A percentile compares a stretch with the other conserved stretches of the same genome.
phyloP scores from a whole-genome alignment of 345 rosid genomes.

The Aurinia saxatilis region DNA sequence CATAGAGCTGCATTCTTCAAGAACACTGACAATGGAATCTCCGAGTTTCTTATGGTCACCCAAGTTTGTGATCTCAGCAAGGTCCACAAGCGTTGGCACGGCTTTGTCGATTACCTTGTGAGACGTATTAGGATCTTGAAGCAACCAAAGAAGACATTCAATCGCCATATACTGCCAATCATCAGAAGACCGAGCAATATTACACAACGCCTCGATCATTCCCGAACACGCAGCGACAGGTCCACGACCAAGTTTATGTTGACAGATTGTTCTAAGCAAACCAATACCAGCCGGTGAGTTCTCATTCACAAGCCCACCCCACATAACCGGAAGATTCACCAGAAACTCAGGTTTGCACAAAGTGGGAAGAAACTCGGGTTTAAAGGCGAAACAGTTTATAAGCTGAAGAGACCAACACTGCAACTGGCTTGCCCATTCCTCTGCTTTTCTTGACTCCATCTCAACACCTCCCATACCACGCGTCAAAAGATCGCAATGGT shows the following conservation, averaged over 20 bases:
- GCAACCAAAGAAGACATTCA: conserved; percentile 96
- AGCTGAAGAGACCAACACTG: conserved; percentile 99
- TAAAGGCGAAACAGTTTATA: conserved; percentile 98
- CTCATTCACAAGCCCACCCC: conserved; percentile 99
- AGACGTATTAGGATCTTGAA: conserved; percentile 85
- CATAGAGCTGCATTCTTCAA: conserved; percentile 62
- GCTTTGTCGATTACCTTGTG: conserved; percentile 76
- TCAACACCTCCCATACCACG: conserved; percentile 99
- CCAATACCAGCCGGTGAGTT: conserved; percentile 99
- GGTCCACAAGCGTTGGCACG: conserved; percentile 81
- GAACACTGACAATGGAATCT: conserved; percentile 66
- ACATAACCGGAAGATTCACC: conserved; percentile 87
- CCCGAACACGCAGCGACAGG: conserved; percentile 84
- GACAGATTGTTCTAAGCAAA: conserved; percentile 86
- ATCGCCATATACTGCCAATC: conserved; percentile 99
- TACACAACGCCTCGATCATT: conserved; percentile 79
- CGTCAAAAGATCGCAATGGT: conserved; percentile 93
- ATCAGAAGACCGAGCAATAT: conserved; percentile 93
- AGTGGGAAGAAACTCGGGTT: conserved; percentile 89
- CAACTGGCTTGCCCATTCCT: conserved; percentile 98
- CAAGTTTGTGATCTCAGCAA: conserved; percentile 67
- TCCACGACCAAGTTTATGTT: conserved; percentile 89
- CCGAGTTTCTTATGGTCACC: conserved; percentile 96
- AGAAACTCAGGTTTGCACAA: conserved; percentile 89
- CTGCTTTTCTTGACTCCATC: conserved; percentile 98